These are phyloP conservation scores for Apiotrichum siamense DNA, from an alignment of 1,284 basidiomycete genomes.

Conservation along the genomic window DNA sequence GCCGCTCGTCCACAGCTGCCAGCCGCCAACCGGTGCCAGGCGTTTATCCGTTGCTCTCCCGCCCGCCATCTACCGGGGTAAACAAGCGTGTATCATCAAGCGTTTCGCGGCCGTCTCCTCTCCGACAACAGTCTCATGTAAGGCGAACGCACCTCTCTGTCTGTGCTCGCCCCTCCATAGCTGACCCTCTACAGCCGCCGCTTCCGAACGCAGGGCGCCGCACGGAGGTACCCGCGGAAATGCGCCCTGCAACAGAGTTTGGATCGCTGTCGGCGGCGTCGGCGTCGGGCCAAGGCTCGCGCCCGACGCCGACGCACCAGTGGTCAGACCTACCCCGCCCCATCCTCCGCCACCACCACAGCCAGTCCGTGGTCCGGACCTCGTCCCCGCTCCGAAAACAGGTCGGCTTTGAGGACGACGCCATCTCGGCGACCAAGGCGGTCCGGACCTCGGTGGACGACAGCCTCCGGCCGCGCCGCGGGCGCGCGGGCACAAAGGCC, in stretches of 20 bases:
- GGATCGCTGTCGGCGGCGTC: neutral
- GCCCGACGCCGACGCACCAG: too few relatives aligned
- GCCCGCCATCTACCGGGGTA: neutral
- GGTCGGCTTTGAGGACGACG: conserved; percentile 8
- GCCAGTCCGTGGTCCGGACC: conserved; percentile 3
- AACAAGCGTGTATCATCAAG: neutral
- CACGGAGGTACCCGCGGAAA: neutral
- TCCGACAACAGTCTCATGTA: neutral
- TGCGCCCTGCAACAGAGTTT: neutral
- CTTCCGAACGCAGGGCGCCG: neutral
- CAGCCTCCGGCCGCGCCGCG: neutral
- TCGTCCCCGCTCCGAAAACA: conserved; percentile 12
- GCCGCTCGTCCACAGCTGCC: too few relatives aligned
- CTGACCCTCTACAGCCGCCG: neutral
- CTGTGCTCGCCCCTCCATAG: too few relatives aligned
- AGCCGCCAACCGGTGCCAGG: too few relatives aligned
- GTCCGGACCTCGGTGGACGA: neutral
- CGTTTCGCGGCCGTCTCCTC: neutral
- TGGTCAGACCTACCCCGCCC: conserved; percentile 4
- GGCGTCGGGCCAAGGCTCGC: too few relatives aligned
- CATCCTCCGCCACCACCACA: conserved; percentile 7
- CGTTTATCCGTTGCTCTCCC: neutral
- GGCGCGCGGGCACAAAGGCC: neutral
- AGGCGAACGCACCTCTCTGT: neutral
- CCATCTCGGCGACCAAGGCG: neutral